Evolutionary conservation across 306 rosid species (phyloP), one percentile per base, ranked within the genome.

Genomic region (Quercus agrifolia): DNA sequence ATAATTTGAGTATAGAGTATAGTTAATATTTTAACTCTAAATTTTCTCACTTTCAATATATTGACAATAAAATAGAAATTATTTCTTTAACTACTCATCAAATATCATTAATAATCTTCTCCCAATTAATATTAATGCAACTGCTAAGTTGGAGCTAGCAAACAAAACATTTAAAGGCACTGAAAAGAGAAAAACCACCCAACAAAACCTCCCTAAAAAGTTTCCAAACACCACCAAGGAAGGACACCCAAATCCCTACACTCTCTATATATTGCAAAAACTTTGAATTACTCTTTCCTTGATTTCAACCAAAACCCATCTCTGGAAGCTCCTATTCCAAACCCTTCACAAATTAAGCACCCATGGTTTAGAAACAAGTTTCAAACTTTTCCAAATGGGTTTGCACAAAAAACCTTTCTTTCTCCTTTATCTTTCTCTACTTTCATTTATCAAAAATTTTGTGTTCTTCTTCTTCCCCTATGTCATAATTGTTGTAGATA

Each of bases 321-420:
- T 55, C 76, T 58, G 4, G 66, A 79, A 49, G 11, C 69, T 41
- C 21, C 78, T 3, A 5, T 20, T 20, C 27, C 28, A 52, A 55
- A 52, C 44, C 46, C 44, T 33, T 6, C 21, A 35, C 63, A 28
- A 54, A 52, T 6, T 35, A 35, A 52, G 55, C 62, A 51, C 44
- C 23, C 79, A 73, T 27, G 75, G 63, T 46, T 44, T 68, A 21
- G 35, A 62, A 38, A 15, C 57, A 35, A 51, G 23, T 58, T 51
- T 30, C 78, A 12, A 70, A 73, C 58, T 55, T 78, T 67, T 58
- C 18, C 76, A 81, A 77, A 93, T 91, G 98, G 91, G 74, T 83
- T 21, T 69, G 15, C 83, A 11, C 18, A 81, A 17, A 52, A 79
- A 69, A 3, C 74, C 13, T 25, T 52, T 82, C 4, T 61, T 52